Base-by-base conservation (phyloP, 2,329 filamentous ascomycete species). In the Fusarium foetens region DNA sequence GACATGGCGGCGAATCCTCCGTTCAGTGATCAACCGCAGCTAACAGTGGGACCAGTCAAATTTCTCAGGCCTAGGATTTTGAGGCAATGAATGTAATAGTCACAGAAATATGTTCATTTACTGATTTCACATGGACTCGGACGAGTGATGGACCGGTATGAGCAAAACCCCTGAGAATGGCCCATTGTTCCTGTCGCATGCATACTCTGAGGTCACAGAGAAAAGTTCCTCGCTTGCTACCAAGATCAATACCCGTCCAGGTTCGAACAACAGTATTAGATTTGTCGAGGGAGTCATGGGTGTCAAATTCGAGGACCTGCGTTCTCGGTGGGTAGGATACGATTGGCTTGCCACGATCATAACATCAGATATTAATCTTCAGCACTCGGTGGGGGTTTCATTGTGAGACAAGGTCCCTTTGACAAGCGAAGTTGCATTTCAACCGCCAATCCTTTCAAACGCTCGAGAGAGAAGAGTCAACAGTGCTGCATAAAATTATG, bases 361-460 rank as follows among this genome's bases (percentile, higher is more conserved):
- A 33, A 57, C 41, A 25, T 57, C 31, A 25, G n/a, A 49, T 5
- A 23, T n/a, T 29, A 23, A 57, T 57, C 48, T 60, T 57, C 29
- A 43, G 21, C 58, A 23, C 1, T 9, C 12, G 1, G 36, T 58
- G 31, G 41, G 16, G 19, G 54, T 36, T 36, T 58, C 14, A 49
- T 11, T n/a, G 21, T 35, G 41, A 27, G 54, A 29, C 53, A 35
- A 4, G 13, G 52, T 21, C 29, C 23, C 52, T 17, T 41, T 35
- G 13, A 8, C n/a, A 57, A 27, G 25, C 25, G 21, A 31, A 17
- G 29, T 21, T 35, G 29, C n/a, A 27, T 33, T 14, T 5, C 4
- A 6, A 9, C 21, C 3, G 21, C 36, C 0, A 16, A 45, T 35
- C n/a, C 19, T 14, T 5, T 9, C 21, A 4, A 49, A 23, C 8